These are phyloP conservation scores for Boletus rufocinnamomeus DNA, from an alignment of 768 basidiomycete genomes.

Conservation along the genomic window DNA sequence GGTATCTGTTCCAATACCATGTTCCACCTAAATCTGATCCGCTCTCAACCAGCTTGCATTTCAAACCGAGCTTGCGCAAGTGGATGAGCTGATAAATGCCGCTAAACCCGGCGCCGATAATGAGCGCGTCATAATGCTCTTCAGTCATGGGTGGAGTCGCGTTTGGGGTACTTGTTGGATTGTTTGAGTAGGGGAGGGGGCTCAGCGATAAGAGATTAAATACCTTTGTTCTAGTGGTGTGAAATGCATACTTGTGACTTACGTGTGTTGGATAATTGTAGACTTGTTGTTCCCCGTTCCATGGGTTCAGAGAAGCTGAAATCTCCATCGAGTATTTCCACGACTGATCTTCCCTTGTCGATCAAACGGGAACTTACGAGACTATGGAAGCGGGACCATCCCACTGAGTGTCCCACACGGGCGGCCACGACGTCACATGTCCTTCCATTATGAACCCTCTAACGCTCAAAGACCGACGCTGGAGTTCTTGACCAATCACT, in stretches of 20 bases:
- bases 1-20: slow-evolving; percentile 20
- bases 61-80: slow-evolving; percentile 11
- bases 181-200: too few relatives aligned
- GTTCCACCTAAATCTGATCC: slow-evolving; percentile 13
- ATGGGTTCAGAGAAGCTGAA: neutral
- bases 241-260: neutral
- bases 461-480: neutral
- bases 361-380: neutral
- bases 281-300: neutral
- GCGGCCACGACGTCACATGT: neutral
- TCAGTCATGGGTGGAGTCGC: neutral
- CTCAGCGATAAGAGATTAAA: neutral
- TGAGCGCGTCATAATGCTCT: slow-evolving; percentile 10
- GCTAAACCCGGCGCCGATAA: slow-evolving; percentile 14
- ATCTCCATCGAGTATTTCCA: neutral
- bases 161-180: neutral
- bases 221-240: neutral
- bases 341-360: neutral
- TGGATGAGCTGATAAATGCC: slow-evolving; percentile 16
- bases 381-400: neutral
- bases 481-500: neutral
- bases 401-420: neutral
- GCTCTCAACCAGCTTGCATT: slow-evolving; percentile 5
- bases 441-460: neutral
- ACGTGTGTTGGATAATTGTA: neutral